Conservation (phyloP, 1,284 basidiomycete genomes). For the Apiotrichum montevideense region DNA sequence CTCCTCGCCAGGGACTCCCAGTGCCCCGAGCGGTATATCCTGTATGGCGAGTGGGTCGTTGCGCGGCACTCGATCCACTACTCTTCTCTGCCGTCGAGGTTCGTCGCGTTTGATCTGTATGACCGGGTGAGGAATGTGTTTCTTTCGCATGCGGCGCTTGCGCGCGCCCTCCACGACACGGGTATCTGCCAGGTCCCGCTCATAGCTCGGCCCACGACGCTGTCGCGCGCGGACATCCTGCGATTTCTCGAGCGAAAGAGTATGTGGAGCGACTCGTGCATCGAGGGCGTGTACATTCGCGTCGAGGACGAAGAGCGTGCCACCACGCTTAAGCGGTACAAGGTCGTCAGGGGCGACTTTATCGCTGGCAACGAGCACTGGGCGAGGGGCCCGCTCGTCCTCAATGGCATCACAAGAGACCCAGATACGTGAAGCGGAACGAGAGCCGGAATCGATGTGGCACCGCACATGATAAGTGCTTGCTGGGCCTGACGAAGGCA, state of each 20-base stretch:
- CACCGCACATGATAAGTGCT: too few species aligned
- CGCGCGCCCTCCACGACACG: slow-evolving; percentile 42
- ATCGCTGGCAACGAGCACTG: slow-evolving; percentile 62
- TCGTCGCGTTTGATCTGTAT: slow-evolving; percentile 55
- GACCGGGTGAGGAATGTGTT: slow-evolving; percentile 52
- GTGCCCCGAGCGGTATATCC: slow-evolving; percentile 56
- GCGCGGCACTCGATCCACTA: slow-evolving; percentile 60
- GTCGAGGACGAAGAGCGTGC: slow-evolving; percentile 48
- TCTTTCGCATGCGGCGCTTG: slow-evolving; percentile 40
- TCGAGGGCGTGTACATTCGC: slow-evolving; percentile 60
- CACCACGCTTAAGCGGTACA: slow-evolving; percentile 50
- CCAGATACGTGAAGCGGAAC: too few species aligned
- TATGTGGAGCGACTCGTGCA: slow-evolving; percentile 51
- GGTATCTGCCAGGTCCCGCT: slow-evolving; percentile 51
- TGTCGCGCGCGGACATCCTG: slow-evolving; percentile 49
- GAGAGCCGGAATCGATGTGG: too few species aligned
- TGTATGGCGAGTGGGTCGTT: slow-evolving; percentile 61
- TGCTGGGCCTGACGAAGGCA: too few species aligned
- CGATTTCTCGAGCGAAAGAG: slow-evolving; percentile 51
- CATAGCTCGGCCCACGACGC: slow-evolving; percentile 45
- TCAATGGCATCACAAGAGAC: slow-evolving; percentile 43
- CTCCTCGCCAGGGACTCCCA: slow-evolving; percentile 53
- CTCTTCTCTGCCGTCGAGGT: slow-evolving; percentile 52
- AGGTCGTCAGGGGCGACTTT: slow-evolving; percentile 59
- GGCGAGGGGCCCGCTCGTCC: slow-evolving; percentile 50